Conservation (phyloP, 352 stramenopile species). For the Phytophthora megakarya region DNA sequence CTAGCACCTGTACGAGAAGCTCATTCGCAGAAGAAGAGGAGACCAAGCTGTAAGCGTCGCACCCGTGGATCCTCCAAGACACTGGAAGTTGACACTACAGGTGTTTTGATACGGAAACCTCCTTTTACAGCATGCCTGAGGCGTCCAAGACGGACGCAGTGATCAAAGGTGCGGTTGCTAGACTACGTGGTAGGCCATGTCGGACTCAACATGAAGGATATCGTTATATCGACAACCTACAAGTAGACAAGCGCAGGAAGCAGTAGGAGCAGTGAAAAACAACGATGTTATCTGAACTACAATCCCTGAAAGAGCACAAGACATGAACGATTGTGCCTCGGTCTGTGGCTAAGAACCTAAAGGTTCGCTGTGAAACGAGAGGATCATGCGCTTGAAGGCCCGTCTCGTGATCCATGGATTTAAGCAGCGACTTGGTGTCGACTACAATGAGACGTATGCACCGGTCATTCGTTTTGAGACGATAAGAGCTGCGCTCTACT, state of each 20-base stretch:
- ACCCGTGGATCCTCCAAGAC: background rate
- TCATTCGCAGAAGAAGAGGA: too few relatives aligned
- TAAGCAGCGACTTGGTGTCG: slow-evolving; percentile 18
- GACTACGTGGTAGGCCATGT: slow-evolving; percentile 10
- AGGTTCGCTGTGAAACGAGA: slow-evolving; percentile 18
- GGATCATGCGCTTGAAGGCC: background rate
- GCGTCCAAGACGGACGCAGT: background rate
- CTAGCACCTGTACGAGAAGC: too few relatives aligned
- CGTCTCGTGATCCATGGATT: slow-evolving; percentile 15
- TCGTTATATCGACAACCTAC: too few relatives aligned
- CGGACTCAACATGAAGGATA: too few relatives aligned
- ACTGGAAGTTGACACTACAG: background rate
- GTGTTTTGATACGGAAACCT: background rate
- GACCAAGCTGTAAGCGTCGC: too few relatives aligned
- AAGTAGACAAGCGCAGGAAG: background rate
- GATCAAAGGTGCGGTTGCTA: slow-evolving; percentile 3
- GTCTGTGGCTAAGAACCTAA: background rate
- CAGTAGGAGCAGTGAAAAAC: background rate
- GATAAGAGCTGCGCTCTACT: slow-evolving; percentile 1
- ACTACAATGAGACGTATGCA: slow-evolving; percentile 23
- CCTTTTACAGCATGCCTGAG: background rate
- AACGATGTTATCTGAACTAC: background rate
- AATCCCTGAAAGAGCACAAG: background rate
- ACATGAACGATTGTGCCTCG: slow-evolving; percentile 5
- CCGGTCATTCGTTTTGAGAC: slow-evolving; percentile 23